Evolutionary conservation across 2,329 filamentous ascomycete species (phyloP).

Genomic region (Penicillium polonicum): DNA sequence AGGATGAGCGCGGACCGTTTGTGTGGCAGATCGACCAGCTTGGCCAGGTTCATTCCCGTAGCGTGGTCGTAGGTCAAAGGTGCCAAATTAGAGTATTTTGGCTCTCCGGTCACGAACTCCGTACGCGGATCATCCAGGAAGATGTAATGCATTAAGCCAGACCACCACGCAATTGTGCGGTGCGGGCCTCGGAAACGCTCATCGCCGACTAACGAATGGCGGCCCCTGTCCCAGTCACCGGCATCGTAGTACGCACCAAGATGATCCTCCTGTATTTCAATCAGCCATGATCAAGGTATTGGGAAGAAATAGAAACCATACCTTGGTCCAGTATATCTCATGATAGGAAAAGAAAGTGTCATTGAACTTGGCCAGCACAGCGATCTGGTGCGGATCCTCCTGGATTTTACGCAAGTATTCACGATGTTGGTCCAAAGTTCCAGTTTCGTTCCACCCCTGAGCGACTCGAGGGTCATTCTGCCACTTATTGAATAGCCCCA

Average conservation of each 20-base stretch:
- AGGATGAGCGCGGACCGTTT: constrained; percentile 8
- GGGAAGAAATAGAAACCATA: constrained; percentile 27
- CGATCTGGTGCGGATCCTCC: constrained; percentile 68
- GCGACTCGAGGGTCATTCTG: constrained; percentile 80
- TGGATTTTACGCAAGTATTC: constrained; percentile 58
- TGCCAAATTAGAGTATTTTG: constrained; percentile 8
- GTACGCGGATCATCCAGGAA: constrained; percentile 7
- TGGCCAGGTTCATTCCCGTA: constrained; percentile 7
- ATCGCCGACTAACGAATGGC: constrained; percentile 6
- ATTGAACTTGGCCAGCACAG: constrained; percentile 68
- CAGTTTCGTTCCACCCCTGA: constrained; percentile 75
- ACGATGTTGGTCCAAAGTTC: constrained; percentile 69
- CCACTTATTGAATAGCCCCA: constrained; percentile 72
- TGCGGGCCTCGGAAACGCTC: constrained; percentile 5
- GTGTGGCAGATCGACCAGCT: constrained; percentile 4
- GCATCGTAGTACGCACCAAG: constrained; percentile 9
- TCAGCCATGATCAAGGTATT: not conserved
- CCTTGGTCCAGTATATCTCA: constrained; percentile 74
- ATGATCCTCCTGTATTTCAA: not conserved
- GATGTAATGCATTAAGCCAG: constrained; percentile 8
- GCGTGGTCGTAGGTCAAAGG: constrained; percentile 8
- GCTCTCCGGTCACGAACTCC: constrained; percentile 5
- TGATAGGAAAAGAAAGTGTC: constrained; percentile 71
- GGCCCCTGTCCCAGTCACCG: constrained; percentile 9
- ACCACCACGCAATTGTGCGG: constrained; percentile 8